Evolutionary conservation across 768 basidiomycete species (phyloP), one percentile per base, ranked within the genome.

Genomic region (Phanerochaete sordida): DNA sequence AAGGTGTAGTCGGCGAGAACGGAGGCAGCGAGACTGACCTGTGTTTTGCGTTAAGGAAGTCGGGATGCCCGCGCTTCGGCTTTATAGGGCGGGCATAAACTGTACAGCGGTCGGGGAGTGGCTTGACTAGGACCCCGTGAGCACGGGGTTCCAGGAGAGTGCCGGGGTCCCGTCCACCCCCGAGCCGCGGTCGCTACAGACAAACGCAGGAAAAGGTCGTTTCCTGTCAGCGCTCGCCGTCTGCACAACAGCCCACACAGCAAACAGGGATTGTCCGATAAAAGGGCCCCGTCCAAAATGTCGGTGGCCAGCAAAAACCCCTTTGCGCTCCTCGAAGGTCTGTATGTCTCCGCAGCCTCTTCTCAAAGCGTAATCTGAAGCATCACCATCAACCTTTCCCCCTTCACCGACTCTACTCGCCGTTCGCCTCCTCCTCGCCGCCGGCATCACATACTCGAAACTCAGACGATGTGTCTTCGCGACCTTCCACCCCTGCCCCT

Each of bases 261-360:
- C 69, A 60, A 64, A 63, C 69, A 54, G 53, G 65, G 67, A 70
- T 64, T 66, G 70, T 66, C 64, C 65, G 55, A 55, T 62, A 78
- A 80, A 79, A 76, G 74, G 80, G 82, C 84, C 81, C 85, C 85
- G 83, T 79, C 83, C 77, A 84, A 75, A 71, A 92, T 93, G 90
- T 91, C 91, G 89, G 90, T 93, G 84, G 91, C 88, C 79, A 85
- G 85, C 72, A 86, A 78, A 84, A 93, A 92, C 79, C 87, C 87
- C 66, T 93, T 93, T 79, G 84, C 90, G 75, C 69, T 92, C 77
- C 80, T 93, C 75, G 86, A 87, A 73, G 88, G 90, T 91, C 53
- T 54, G 53, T 54, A 54, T 39, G 53, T 54, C 53, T 39, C 13
- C 26, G 33, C 53, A 54, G 53, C 43, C 31, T 23, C 27, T 21